Base-by-base conservation (phyloP, 192 early-diverging fungal genomes). In the Backusella mclennaniae region DNA sequence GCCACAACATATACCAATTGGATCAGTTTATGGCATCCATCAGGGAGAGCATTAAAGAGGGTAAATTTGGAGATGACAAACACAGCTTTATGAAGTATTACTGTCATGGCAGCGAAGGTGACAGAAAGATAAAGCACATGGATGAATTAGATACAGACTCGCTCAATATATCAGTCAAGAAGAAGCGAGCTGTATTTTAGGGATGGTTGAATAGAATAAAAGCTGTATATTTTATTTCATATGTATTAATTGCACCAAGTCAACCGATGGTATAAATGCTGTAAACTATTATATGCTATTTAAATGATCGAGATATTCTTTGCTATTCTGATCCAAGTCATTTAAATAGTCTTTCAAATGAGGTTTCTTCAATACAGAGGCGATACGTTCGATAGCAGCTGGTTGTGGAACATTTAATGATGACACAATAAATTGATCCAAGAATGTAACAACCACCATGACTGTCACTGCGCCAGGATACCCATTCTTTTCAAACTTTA, bases 1-100 rank as follows among this genome's bases (percentile, higher is more conserved):
- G 80, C 19, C 80, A 82, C 31, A 82, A 82, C 29, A 15, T 82
- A 23, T 78, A 77, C 35, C 76, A 82, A 76, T 63, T 78, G 29
- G 39, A 74, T 14, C n/a, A 75, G 53, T 82, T 78, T 14, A 78
- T 82, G 73, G 23, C 35, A 23, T 77, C 75, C 0, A 82, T 82
- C 39, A 73, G 80, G 4, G 38, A 66, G 6, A 74, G 71, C 53
- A 82, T 82, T 41, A 73, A 78, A 0, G 23, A 63, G 0, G 39
- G 44, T 38, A 21, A 19, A 53, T 82, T 82, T 42, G 69, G 78
- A 31, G 2, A 68, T 29, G 67, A 70, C 35, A 67, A 67, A 17
- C 8, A 39, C 7, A 29, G 8, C 9, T 82, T 82, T 35, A 75
- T 82, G 76, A 14, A 72, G 38, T n/a, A 70, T 14, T 82, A 82